These are phyloP conservation scores for Evernia prunastri DNA, from an alignment of 495 filamentous ascomycete genomes.

Conservation along the genomic window DNA sequence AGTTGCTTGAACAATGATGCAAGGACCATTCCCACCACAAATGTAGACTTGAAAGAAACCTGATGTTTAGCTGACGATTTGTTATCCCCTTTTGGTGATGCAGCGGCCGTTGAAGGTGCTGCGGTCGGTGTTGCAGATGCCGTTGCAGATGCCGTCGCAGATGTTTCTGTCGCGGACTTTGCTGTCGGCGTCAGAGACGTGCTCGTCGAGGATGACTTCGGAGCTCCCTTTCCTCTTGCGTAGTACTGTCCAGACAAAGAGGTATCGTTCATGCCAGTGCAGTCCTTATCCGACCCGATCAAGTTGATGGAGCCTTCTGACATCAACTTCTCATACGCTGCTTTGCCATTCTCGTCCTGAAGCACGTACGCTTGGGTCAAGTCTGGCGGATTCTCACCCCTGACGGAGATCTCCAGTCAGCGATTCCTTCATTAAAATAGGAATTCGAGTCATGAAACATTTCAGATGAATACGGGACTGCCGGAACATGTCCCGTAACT, in stretches of 20 bases:
- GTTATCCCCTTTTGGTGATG: background rate
- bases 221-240: slow-evolving; percentile 8
- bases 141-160: slow-evolving; percentile 7
- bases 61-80: slow-evolving; percentile 12
- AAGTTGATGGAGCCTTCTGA: slow-evolving; percentile 15
- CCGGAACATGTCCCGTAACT: background rate
- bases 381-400: slow-evolving; percentile 24
- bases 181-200: slow-evolving; percentile 1
- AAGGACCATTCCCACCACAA: slow-evolving; percentile 20
- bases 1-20: slow-evolving; percentile 4
- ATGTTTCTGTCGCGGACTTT: slow-evolving; percentile 7
- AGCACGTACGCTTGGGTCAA: slow-evolving; percentile 16
- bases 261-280: slow-evolving; percentile 22
- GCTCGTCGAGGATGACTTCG: slow-evolving; percentile 3
- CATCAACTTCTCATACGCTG: slow-evolving; percentile 11
- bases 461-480: background rate
- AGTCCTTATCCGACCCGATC: slow-evolving; percentile 18
- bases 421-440: background rate
- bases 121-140: slow-evolving; percentile 2
- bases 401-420: background rate
- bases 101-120: slow-evolving; percentile 11
- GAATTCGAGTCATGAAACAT: background rate
- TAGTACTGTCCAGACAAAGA: slow-evolving; percentile 17
- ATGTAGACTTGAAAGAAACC: slow-evolving; percentile 8
- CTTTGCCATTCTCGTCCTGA: slow-evolving; percentile 12